Base-by-base conservation (phyloP, 257 asterid genomes). In the Haberlea rhodopensis region DNA sequence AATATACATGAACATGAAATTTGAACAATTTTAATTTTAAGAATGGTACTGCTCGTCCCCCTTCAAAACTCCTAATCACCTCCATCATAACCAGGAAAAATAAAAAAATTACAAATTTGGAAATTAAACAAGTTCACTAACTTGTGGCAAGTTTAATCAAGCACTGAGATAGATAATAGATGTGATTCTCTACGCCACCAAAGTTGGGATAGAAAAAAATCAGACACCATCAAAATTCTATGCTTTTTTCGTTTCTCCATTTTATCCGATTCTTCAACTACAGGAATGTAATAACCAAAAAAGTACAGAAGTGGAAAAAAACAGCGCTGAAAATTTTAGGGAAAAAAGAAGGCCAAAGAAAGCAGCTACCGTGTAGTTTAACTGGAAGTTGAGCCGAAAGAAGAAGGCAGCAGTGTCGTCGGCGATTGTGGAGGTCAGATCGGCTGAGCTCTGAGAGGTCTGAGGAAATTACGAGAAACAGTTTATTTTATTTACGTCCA, bases 181-280 rank as follows among this genome's bases (percentile, higher is more conserved):
- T 94, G 82, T 90, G 99, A 80, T 83, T 90, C 80, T 94, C 97
- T 31, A 90, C 97, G 5, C 99, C 97, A 37, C 99, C 97, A 43
- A 92, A 92, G 77, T 87, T 94, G 69, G 99, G 97, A 76, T 78
- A 90, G 82, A 90, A 90, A 73, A n/a, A 90, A 92, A 73, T 94
- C 96, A 20, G 96, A 92, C 51, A 87, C 97, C 95, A 87, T 92
- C 56, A 90, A 78, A 71, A 87, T 82, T 46, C 86, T 82, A 64
- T 85, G 94, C 68, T 74, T 84, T 73, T 69, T 77, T 29, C 25
- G 78, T 51, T 75, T 77, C 59, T 51, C 78, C 97, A 89, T 91
- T 49, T 68, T 65, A 54, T 58, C 71, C 69, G 75, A 51, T n/a
- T n/a, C n/a, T n/a, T n/a, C n/a, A n/a, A n/a, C n/a, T n/a, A n/a